Percentiles rank a stretch among this genome's conserved stretches.
Evolutionary conservation across 2,329 filamentous ascomycete genomes (phyloP).

Genomic region (Diaporthe velutina): DNA sequence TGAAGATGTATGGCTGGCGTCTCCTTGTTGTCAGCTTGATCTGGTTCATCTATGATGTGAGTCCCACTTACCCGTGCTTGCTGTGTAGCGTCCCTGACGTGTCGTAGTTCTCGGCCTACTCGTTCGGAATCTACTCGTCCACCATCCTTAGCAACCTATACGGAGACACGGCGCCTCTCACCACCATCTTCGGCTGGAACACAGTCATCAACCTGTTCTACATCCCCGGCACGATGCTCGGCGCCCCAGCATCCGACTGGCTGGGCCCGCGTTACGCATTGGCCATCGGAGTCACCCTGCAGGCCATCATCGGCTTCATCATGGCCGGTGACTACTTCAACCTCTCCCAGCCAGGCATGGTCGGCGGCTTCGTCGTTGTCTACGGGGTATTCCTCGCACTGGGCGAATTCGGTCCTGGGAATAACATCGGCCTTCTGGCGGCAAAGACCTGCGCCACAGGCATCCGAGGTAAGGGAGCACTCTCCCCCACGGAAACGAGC

Average conservation of each 20-base stretch:
- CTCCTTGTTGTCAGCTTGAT: conserved; percentile 78
- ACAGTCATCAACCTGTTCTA: conserved; percentile 91
- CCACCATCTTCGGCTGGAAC: conserved; percentile 86
- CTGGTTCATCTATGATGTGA: conserved; percentile 70
- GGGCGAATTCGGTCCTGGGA: conserved; percentile 86
- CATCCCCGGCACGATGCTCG: conserved; percentile 83
- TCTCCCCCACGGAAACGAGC: not conserved
- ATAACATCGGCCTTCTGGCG: conserved; percentile 90
- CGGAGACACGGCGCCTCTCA: conserved; percentile 70
- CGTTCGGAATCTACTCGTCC: conserved; percentile 87
- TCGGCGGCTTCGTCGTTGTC: conserved; percentile 82
- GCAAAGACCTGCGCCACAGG: conserved; percentile 91
- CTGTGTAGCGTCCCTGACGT: not conserved
- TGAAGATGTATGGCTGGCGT: conserved; percentile 80
- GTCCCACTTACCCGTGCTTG: not conserved
- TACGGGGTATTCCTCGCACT: conserved; percentile 84
- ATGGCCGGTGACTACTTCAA: conserved; percentile 85
- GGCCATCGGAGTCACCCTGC: conserved; percentile 76
- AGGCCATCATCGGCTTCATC: conserved; percentile 86
- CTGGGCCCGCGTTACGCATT: conserved; percentile 84
- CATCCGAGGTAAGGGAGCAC: conserved; percentile 73
- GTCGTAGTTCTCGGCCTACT: conserved; percentile 79
- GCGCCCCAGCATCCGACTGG: conserved; percentile 82
- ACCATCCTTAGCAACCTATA: conserved; percentile 78
- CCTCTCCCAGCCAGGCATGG: conserved; percentile 75